Evolutionary conservation across 2,329 filamentous ascomycete species (phyloP).

Genomic region (Cryphonectria japonica): DNA sequence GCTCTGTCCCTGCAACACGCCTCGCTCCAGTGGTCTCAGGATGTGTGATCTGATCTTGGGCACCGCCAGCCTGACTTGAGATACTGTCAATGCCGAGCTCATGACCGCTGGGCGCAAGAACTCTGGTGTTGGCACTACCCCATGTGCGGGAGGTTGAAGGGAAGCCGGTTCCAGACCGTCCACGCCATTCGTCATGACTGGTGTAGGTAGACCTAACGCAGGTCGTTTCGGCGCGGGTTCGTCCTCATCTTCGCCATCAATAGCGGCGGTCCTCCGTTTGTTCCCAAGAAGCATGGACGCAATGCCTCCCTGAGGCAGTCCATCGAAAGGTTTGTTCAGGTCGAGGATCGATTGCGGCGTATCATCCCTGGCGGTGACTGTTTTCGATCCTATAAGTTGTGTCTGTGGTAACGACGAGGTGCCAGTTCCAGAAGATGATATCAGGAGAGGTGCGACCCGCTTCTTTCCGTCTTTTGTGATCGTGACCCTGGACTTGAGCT

Average conservation of each 20-base stretch:
- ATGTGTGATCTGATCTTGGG: constrained; percentile 86
- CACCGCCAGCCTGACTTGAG: constrained; percentile 83
- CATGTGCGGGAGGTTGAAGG: constrained; percentile 61
- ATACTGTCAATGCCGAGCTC: constrained; percentile 79
- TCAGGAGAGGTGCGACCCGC: constrained; percentile 86
- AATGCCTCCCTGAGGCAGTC: constrained; percentile 86
- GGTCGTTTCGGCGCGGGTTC: constrained; percentile 56
- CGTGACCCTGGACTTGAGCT: constrained; percentile 87
- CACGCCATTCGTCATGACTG: constrained; percentile 75
- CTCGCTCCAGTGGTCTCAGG: constrained; percentile 76
- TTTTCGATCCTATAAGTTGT: constrained; percentile 77
- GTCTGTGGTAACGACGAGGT: constrained; percentile 89
- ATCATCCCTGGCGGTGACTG: constrained; percentile 67
- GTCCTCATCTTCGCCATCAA: constrained; percentile 78
- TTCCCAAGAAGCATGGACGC: constrained; percentile 87
- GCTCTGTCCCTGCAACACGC: constrained; percentile 56
- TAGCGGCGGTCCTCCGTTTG: constrained; percentile 78
- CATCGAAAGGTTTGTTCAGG: constrained; percentile 91
- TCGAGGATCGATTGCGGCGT: constrained; percentile 83
- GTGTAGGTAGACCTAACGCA: constrained; percentile 65
- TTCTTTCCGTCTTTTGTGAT: constrained; percentile 98
- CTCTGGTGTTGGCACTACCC: constrained; percentile 73
- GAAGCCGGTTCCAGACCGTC: constrained; percentile 79
- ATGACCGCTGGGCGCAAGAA: constrained; percentile 86
- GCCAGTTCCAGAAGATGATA: constrained; percentile 85